These are phyloP conservation scores for Talaromyces sp. DNA, from an alignment of 2,329 filamentous ascomycete species.

Conservation along the genomic window DNA sequence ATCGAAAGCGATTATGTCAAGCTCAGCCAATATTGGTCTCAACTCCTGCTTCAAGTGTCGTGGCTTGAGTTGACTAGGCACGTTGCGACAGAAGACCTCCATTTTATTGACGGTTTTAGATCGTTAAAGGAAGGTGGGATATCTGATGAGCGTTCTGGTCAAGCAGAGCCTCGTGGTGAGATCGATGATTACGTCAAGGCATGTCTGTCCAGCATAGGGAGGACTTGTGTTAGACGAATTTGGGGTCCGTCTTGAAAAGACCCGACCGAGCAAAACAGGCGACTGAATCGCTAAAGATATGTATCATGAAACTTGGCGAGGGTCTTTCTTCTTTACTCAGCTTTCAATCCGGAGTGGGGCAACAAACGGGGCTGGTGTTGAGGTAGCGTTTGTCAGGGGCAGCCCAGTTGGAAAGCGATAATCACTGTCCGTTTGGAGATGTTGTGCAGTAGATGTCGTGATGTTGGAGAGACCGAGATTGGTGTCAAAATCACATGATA, in stretches of 20 bases:
- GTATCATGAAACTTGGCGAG: neutral
- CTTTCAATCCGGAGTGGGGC: neutral
- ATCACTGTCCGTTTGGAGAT: neutral
- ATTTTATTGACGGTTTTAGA: conserved; percentile 13
- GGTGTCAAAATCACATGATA: neutral
- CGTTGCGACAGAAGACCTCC: conserved; percentile 29
- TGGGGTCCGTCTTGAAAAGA: neutral
- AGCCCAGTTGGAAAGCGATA: neutral
- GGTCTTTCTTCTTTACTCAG: neutral
- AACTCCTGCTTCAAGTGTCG: conserved; percentile 24
- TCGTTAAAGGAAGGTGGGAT: neutral
- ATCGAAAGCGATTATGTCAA: conserved; percentile 24
- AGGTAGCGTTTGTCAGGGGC: neutral
- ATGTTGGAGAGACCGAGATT: neutral
- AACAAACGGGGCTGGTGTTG: neutral
- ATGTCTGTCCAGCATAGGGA: neutral
- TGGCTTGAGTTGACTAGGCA: conserved; percentile 23
- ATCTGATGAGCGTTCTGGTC: neutral
- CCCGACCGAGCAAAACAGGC: neutral
- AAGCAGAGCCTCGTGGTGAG: neutral
- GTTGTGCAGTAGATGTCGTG: neutral
- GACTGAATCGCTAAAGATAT: neutral
- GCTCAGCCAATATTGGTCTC: conserved; percentile 20
- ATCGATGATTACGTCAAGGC: neutral
- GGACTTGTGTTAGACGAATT: neutral